phyloP scores from a whole-genome alignment of 2,329 filamentous ascomycete genomes.

The Scopulariopsis brevicaulis region DNA sequence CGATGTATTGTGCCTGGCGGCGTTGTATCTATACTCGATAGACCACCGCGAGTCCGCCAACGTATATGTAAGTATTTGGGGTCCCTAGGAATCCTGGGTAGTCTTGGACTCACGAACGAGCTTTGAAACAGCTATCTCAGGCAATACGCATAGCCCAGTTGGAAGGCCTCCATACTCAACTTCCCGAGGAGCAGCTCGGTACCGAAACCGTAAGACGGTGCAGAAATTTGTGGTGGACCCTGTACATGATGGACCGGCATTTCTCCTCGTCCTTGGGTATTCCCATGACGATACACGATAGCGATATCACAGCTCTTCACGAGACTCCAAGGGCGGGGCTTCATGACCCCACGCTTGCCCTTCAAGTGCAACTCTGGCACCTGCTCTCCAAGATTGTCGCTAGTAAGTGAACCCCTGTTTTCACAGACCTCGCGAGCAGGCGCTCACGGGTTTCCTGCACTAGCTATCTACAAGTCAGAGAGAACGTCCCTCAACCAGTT shows the following conservation, averaged over 20 bases:
- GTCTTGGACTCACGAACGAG: background rate
- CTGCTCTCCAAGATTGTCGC: background rate
- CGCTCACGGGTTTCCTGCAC: background rate
- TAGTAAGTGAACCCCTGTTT: background rate
- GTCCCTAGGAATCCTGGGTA: background rate
- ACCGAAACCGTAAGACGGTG: background rate
- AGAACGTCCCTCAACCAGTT: constrained; percentile 20
- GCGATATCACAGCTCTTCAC: background rate
- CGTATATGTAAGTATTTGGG: background rate
- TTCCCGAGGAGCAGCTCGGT: background rate
- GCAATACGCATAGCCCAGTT: background rate
- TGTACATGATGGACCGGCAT: background rate
- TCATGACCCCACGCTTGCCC: background rate
- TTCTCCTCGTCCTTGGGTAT: background rate
- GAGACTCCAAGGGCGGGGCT: background rate
- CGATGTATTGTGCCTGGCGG: background rate
- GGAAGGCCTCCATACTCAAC: background rate
- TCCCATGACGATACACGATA: background rate
- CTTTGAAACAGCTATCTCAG: background rate
- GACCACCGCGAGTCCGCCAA: background rate
- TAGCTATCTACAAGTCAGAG: constrained; percentile 22
- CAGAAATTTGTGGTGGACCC: background rate
- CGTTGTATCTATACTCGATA: background rate
- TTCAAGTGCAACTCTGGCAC: background rate
- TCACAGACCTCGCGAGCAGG: background rate